Evolutionary conservation across 2,329 filamentous ascomycete genomes (phyloP).

Genomic region (Apiospora koreana): DNA sequence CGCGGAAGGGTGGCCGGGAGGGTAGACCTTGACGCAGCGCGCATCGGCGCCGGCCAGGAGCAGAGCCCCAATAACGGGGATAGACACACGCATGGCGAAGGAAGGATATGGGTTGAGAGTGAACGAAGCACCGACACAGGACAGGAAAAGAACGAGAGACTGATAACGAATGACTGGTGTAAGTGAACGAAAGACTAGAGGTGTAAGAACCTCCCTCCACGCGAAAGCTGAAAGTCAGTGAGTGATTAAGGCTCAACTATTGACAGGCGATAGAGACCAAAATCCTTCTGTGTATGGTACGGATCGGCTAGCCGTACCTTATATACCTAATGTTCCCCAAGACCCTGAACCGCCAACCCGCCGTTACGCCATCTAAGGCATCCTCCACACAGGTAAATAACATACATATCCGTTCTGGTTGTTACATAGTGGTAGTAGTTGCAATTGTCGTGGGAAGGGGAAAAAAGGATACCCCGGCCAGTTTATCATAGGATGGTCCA

Average conservation of each 20-base stretch:
- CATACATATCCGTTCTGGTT: not conserved
- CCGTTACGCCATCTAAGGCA: not conserved
- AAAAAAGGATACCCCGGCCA: not conserved
- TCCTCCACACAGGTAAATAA: not conserved
- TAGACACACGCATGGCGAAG: conserved; percentile 8
- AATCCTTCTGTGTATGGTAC: not conserved
- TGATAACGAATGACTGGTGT: conserved; percentile 10
- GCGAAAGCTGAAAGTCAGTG: conserved; percentile 2
- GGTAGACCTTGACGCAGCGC: conserved; percentile 3
- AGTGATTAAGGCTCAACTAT: conserved; percentile 10
- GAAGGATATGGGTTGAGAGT: not conserved
- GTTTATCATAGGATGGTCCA: not conserved
- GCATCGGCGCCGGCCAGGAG: conserved; percentile 13
- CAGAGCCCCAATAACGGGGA: conserved; percentile 11
- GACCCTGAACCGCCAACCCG: not conserved
- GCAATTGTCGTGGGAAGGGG: not conserved
- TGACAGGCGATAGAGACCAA: conserved; percentile 4
- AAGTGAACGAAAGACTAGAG: conserved; percentile 10
- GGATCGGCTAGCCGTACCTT: not conserved
- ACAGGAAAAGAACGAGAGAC: conserved; percentile 5
- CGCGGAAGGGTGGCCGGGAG: conserved; percentile 1
- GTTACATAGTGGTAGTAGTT: too few species aligned
- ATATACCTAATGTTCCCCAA: not conserved
- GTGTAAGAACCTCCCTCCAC: conserved; percentile 1
- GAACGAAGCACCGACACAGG: not conserved